Conservation (phyloP, 2,329 filamentous ascomycete genomes). For the Aspergillus brunneoviolaceus region DNA sequence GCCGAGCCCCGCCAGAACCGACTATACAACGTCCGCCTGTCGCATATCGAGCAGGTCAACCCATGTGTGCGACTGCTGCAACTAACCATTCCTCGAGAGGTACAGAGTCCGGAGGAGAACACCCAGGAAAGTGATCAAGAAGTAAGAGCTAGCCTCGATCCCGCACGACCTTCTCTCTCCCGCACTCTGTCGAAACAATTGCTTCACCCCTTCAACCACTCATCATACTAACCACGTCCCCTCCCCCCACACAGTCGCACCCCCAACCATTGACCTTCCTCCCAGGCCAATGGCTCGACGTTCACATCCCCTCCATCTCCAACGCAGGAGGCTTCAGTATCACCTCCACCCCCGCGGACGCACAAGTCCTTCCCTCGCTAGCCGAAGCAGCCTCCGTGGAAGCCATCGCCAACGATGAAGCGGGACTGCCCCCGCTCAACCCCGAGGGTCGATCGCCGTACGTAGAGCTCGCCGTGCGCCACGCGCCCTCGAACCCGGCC, state of each 20-base stretch:
- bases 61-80: constrained; percentile 66
- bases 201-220: not conserved
- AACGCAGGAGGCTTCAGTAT: constrained; percentile 86
- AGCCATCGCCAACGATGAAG: constrained; percentile 20
- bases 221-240: not conserved
- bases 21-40: constrained; percentile 63
- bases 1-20: constrained; percentile 68
- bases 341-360: constrained; percentile 68
- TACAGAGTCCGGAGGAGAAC: constrained; percentile 28
- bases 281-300: constrained; percentile 86
- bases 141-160: constrained; percentile 45
- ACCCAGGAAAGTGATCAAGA: constrained; percentile 14
- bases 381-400: constrained; percentile 15
- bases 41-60: constrained; percentile 64
- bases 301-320: constrained; percentile 66
- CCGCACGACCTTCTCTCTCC: not conserved
- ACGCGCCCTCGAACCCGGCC: constrained; percentile 67
- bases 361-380: constrained; percentile 36
- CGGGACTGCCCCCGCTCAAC: constrained; percentile 21
- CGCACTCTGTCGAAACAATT: not conserved
- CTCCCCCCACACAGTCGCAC: constrained; percentile 18
- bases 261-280: constrained; percentile 59
- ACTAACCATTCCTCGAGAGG: constrained; percentile 56
- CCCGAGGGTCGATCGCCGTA: constrained; percentile 46
- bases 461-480: constrained; percentile 77